A percentile compares a stretch with the other conserved stretches of the same genome.
Evolutionary conservation across 1,284 basidiomycete species (phyloP).

Genomic region (Schizophyllum commune): DNA sequence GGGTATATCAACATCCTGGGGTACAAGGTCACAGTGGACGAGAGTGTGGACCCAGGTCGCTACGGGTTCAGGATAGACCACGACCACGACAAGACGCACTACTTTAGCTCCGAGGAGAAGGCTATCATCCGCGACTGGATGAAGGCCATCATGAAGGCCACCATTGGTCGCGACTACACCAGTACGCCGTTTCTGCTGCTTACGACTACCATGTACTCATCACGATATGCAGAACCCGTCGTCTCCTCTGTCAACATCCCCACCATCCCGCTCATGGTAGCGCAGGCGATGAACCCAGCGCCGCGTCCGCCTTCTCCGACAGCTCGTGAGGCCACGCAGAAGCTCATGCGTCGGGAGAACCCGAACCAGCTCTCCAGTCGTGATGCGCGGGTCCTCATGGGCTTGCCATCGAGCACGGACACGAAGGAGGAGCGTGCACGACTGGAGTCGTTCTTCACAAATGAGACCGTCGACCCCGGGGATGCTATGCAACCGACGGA

Average conservation of each 20-base stretch:
- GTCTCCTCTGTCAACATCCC: conserved; percentile 97
- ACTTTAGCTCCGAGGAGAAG: conserved; percentile 89
- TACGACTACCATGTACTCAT: background rate
- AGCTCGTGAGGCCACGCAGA: conserved; percentile 83
- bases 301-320: conserved; percentile 92
- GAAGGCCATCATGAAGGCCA: conserved; percentile 99
- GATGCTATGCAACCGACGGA: conserved; percentile 10
- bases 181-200: conserved; percentile 57
- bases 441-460: conserved; percentile 50
- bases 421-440: conserved; percentile 37
- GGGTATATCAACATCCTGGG: conserved; percentile 90
- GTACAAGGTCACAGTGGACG: conserved; percentile 91
- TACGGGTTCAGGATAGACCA: conserved; percentile 97
- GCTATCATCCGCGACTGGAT: conserved; percentile 89
- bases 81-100: conserved; percentile 82
- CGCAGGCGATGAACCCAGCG: conserved; percentile 92
- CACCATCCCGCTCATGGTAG: conserved; percentile 91
- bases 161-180: conserved; percentile 87
- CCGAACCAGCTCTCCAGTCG: conserved; percentile 85
- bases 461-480: conserved; percentile 24
- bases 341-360: conserved; percentile 81
- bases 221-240: conserved; percentile 76
- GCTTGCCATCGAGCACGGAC: conserved; percentile 35
- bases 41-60: conserved; percentile 84
- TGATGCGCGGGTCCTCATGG: conserved; percentile 79